Base-by-base conservation (phyloP, 2,329 filamentous ascomycete genomes). In the Fusarium torulosum region DNA sequence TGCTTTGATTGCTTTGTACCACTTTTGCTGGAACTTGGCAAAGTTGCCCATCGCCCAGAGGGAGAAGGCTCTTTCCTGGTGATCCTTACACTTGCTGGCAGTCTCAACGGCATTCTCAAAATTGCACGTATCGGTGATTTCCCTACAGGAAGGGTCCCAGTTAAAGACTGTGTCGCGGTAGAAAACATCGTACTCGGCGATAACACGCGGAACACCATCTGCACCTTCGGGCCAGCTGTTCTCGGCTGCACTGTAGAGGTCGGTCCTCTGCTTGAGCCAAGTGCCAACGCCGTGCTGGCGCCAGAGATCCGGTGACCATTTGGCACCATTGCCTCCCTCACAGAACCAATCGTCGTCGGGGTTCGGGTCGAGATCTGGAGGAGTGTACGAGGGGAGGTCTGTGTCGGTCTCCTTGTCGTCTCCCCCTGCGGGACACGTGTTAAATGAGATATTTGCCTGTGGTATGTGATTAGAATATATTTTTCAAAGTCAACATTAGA, bases 251-350 rank as follows among this genome's bases (percentile, higher is more conserved):
- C 50, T 53, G 17, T 53, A 53, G 1, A 53, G 27, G 33, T 53
- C 50, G 2, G 50, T 53, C 17, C 50, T 43, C 20, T 25, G 20
- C 7, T 7, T 35, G 4, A 53, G 3, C 50, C 50, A 53, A 8
- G 50, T 53, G n/a, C 50, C 50, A 15, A 53, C 50, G 29, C 50
- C 50, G 20, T 53, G 50, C 13, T 53, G 38, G 8, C 50, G 50
- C 50, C 50, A 53, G 17, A 53, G 50, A 44, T 13, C 25, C 11
- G 23, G 19, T 35, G 50, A 44, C 50, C 50, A 53, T 21, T 37
- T 53, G 20, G 50, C 50, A 27, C 50, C 50, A 7, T 53, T 53
- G 9, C 50, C 50, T 4, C 10, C 10, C 10, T 43, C 8, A 11
- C 50, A 53, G 15, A 53, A 53, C 50, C 50, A 53, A 29, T 44